Evolutionary conservation across 148 eudicot species (phyloP).

Genomic region (Polygonum maritimum): DNA sequence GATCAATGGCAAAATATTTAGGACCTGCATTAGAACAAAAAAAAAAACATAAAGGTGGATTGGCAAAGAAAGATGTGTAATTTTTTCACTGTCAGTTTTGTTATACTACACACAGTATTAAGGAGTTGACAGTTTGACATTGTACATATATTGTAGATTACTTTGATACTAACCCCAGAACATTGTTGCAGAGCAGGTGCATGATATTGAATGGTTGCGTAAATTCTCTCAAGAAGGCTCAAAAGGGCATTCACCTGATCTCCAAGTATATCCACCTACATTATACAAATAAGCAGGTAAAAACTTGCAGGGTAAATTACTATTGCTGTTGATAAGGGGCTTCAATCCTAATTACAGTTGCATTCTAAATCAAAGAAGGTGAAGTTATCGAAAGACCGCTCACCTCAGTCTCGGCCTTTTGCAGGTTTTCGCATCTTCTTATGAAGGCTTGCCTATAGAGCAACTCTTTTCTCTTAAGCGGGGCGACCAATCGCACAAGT

Average conservation of each 20-base stretch:
- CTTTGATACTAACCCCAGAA: conserved; percentile 25
- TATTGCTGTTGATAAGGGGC: not conserved
- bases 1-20: conserved; percentile 39
- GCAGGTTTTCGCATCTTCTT: conserved; percentile 54
- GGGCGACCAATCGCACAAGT: conserved; percentile 16
- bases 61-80: not conserved
- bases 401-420: conserved; percentile 70
- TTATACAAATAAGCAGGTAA: not conserved
- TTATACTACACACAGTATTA: no score
- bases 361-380: no score
- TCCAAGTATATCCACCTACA: conserved; percentile 69
- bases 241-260: conserved; percentile 61
- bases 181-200: conserved; percentile 34
- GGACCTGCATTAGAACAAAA: conserved; percentile 31
- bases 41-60: not conserved
- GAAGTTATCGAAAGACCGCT: no score
- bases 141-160: no score
- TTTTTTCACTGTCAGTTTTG: no score
- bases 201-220: conserved; percentile 27
- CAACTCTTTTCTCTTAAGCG: conserved; percentile 21
- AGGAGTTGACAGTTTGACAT: no score
- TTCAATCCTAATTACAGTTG: not conserved
- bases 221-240: conserved; percentile 43
- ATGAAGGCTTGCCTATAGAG: conserved; percentile 47
- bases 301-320: not conserved